Evolutionary conservation across 306 rosid species (phyloP).

Genomic region (Dalbergia cultrata): DNA sequence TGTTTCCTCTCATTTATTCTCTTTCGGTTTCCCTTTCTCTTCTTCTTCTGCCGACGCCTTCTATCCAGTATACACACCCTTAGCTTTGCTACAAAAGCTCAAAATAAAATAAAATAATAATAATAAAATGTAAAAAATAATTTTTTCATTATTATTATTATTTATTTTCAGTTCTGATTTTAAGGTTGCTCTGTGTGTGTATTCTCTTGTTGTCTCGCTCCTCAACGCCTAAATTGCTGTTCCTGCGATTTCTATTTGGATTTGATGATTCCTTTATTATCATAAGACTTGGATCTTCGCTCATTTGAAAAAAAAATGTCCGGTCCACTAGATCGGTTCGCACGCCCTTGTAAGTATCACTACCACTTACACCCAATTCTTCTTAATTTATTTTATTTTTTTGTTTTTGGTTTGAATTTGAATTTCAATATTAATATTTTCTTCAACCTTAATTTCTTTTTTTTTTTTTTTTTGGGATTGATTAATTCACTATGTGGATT

Average conservation of each 20-base stretch:
- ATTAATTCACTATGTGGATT: constrained; percentile 17
- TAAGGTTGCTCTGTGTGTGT: neutral
- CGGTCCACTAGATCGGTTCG: constrained; percentile 85
- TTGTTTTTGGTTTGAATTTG: neutral
- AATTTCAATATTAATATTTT: neutral
- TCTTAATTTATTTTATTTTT: neutral
- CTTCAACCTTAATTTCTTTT: neutral
- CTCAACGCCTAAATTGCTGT: neutral
- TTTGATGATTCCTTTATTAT: constrained; percentile 41
- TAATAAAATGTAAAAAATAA: neutral
- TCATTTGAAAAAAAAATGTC: constrained; percentile 60
- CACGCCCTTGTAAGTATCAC: constrained; percentile 80
- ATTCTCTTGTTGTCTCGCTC: neutral
- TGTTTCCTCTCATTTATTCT: neutral
- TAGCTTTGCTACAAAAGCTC: constrained; percentile 5
- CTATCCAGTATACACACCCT: neutral
- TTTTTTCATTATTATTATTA: neutral
- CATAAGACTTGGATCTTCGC: constrained; percentile 7
- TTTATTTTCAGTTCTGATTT: neutral
- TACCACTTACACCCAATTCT: neutral
- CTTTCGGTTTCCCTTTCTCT: neutral
- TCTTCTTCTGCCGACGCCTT: constrained; percentile 52
- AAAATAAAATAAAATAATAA: neutral
- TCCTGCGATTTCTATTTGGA: neutral
- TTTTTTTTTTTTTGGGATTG: neutral